Conservation (phyloP, 2,329 filamentous ascomycete genomes). For the Sclerotinia trifoliorum region DNA sequence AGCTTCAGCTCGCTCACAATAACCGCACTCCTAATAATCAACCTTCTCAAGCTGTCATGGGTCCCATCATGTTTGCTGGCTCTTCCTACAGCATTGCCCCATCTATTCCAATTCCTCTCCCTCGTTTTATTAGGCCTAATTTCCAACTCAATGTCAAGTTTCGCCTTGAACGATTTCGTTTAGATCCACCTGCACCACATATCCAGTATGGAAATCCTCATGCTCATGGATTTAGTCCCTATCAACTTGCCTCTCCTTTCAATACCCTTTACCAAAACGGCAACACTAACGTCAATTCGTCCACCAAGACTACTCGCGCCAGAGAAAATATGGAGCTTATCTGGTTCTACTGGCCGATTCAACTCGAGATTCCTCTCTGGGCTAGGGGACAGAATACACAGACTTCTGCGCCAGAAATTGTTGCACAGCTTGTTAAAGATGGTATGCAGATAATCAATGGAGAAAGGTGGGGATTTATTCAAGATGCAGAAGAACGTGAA, state of each 20-base stretch:
- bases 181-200: neutral
- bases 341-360: constrained; percentile 3
- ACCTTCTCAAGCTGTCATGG: neutral
- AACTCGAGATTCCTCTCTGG: constrained; percentile 13
- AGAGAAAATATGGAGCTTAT: neutral
- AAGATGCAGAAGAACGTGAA: neutral
- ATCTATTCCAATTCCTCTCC: neutral
- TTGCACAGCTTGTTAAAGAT: neutral
- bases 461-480: constrained; percentile 8
- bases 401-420: neutral
- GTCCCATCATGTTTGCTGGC: neutral
- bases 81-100: neutral
- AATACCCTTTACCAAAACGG: neutral
- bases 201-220: neutral
- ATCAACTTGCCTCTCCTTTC: neutral
- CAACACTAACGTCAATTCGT: neutral
- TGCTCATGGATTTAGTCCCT: neutral
- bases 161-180: constrained; percentile 12
- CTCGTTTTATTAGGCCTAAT: neutral
- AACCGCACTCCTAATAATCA: neutral
- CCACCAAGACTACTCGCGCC: neutral
- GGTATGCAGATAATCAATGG: constrained; percentile 19
- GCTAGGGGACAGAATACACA: neutral
- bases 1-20: neutral
- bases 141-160: constrained; percentile 11